Conservation (phyloP, 768 basidiomycete genomes). For the Trametes coccinea region DNA sequence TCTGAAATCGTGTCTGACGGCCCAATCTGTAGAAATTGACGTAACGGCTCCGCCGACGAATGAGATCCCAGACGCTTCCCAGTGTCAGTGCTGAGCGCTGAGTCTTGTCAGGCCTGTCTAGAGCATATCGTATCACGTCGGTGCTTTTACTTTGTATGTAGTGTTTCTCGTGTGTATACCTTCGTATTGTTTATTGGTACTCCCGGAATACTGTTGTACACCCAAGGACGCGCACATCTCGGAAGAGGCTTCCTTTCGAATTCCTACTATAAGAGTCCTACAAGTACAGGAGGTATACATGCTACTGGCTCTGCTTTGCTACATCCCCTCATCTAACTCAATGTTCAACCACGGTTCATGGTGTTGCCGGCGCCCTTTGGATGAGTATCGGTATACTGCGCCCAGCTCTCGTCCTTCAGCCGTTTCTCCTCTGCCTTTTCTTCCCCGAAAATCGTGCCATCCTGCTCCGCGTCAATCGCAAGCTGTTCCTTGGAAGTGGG, state of each 20-base stretch:
- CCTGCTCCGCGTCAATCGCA: constrained; percentile 77
- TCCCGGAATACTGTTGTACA: constrained; percentile 14
- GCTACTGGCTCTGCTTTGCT: neutral
- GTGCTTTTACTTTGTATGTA: constrained; percentile 21
- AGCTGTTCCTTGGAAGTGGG: constrained; percentile 81
- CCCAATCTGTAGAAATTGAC: constrained; percentile 71
- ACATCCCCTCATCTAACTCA: neutral
- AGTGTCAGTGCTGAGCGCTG: constrained; percentile 69
- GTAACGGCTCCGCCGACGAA: constrained; percentile 70
- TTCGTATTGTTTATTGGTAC: constrained; percentile 14
- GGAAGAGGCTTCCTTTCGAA: neutral
- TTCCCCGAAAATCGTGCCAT: constrained; percentile 70
- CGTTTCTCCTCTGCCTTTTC: constrained; percentile 75
- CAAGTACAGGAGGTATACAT: constrained; percentile 13
- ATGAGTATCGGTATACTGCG: constrained; percentile 81
- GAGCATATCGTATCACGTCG: constrained; percentile 8
- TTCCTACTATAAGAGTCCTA: neutral
- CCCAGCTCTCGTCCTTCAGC: constrained; percentile 90
- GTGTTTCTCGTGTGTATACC: constrained; percentile 14
- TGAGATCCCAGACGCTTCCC: constrained; percentile 83
- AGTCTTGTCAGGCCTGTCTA: constrained; percentile 13
- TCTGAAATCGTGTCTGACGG: neutral
- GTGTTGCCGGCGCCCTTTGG: constrained; percentile 94
- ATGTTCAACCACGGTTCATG: constrained; percentile 80
- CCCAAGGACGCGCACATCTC: neutral